These are phyloP conservation scores for Cymbidium sinense DNA, from an alignment of 106 monocot genomes.

Conservation along the genomic window DNA sequence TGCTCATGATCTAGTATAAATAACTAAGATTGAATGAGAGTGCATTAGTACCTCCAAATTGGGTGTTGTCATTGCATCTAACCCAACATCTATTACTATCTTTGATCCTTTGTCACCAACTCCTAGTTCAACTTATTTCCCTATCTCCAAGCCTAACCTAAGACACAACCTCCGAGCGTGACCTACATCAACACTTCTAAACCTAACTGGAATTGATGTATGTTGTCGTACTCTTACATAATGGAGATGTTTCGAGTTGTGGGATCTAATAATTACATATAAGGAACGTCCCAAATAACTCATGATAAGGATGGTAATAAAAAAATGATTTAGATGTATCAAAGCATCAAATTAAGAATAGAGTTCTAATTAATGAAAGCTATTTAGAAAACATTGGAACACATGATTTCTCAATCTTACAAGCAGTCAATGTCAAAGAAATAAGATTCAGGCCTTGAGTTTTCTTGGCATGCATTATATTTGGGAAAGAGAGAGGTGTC, in stretches of 20 bases:
- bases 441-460: not conserved
- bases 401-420: not conserved
- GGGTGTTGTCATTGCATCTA: too few relatives aligned
- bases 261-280: not conserved
- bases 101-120: too few relatives aligned
- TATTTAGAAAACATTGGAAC: not conserved
- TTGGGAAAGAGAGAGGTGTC: not conserved
- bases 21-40: too few relatives aligned
- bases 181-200: too few relatives aligned
- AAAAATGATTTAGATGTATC: not conserved
- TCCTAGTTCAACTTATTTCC: too few relatives aligned
- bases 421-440: not conserved
- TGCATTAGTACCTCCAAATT: too few relatives aligned
- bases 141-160: too few relatives aligned
- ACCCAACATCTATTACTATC: too few relatives aligned
- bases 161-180: too few relatives aligned
- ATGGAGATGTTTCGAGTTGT: not conserved
- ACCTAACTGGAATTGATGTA: too few relatives aligned
- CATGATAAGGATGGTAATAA: not conserved
- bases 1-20: too few relatives aligned
- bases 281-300: not conserved
- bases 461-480: not conserved
- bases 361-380: not conserved
- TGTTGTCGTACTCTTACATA: not conserved
- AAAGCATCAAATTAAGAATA: not conserved